Evolutionary conservation across 306 rosid genomes (phyloP).

Genomic region (Hippophae rhamnoides): DNA sequence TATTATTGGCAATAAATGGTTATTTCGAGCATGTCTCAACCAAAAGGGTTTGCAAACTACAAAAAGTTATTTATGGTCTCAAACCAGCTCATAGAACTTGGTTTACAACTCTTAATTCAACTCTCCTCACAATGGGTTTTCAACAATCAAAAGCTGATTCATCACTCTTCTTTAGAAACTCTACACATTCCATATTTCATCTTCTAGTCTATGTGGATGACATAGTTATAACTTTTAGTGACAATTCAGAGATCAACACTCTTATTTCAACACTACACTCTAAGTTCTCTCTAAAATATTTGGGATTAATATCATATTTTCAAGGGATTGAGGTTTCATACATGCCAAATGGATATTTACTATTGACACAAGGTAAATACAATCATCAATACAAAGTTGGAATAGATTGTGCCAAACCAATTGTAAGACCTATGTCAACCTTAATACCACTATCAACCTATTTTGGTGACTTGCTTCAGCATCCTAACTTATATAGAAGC

Average conservation of each 20-base stretch:
- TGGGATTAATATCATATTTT: not conserved
- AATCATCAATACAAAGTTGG: no score
- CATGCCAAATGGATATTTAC: not conserved
- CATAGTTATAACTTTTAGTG: not conserved
- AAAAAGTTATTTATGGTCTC: not conserved
- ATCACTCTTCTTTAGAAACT: not conserved
- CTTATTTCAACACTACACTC: not conserved
- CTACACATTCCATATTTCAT: not conserved
- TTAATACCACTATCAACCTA: no score
- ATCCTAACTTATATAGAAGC: no score
- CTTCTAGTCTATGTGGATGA: not conserved
- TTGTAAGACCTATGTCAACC: no score
- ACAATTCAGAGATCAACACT: not conserved
- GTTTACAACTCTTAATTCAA: not conserved
- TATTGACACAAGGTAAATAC: not conserved
- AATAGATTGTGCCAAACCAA: no score
- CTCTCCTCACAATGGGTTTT: not conserved
- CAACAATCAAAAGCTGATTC: not conserved
- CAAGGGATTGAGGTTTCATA: not conserved
- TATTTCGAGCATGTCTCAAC: not conserved
- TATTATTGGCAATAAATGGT: not conserved
- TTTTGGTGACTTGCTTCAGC: no score
- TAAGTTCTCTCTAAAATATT: not conserved
- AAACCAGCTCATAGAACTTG: not conserved
- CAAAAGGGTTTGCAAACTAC: not conserved